Conservation (phyloP, 768 basidiomycete species). For the Zangia roseola region DNA sequence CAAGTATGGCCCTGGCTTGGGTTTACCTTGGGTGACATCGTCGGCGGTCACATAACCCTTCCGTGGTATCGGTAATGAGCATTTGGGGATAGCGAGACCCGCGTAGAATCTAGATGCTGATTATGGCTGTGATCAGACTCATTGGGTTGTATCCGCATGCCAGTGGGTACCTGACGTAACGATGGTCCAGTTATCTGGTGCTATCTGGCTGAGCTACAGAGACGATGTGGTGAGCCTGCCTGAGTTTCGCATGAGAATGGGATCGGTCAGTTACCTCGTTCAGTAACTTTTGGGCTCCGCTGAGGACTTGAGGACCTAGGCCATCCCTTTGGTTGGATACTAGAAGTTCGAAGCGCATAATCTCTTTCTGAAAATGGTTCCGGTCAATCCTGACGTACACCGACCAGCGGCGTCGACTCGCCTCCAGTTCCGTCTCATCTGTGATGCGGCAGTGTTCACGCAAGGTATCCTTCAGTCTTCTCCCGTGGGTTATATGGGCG, state of each 20-base stretch:
- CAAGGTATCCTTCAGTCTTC: slow-evolving; percentile 73
- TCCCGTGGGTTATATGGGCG: slow-evolving; percentile 68
- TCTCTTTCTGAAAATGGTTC: slow-evolving; percentile 50
- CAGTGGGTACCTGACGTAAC: slow-evolving; percentile 78
- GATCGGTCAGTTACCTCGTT: slow-evolving; percentile 39
- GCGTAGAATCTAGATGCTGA: slow-evolving; percentile 76
- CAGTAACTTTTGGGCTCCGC: slow-evolving; percentile 61
- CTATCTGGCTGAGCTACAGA: slow-evolving; percentile 26
- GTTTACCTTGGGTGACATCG: slow-evolving; percentile 68
- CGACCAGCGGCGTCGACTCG: slow-evolving; percentile 28
- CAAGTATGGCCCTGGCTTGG: slow-evolving; percentile 86
- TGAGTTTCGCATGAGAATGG: background rate
- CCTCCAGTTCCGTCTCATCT: slow-evolving; percentile 56
- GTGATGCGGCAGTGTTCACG: slow-evolving; percentile 63
- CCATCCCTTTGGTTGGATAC: slow-evolving; percentile 51
- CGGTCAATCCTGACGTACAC: background rate
- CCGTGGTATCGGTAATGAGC: slow-evolving; percentile 57
- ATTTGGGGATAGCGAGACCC: slow-evolving; percentile 59
- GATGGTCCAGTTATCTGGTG: slow-evolving; percentile 65
- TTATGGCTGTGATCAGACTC: background rate
- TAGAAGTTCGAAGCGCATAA: slow-evolving; percentile 74
- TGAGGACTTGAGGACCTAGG: slow-evolving; percentile 56
- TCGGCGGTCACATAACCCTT: slow-evolving; percentile 71
- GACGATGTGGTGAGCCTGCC: background rate
- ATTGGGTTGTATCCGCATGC: background rate